Percentiles rank a stretch among this genome's conserved stretches.
These are phyloP conservation scores for Fusarium sp. DNA, from an alignment of 2,329 filamentous ascomycete genomes.

Conservation along the genomic window DNA sequence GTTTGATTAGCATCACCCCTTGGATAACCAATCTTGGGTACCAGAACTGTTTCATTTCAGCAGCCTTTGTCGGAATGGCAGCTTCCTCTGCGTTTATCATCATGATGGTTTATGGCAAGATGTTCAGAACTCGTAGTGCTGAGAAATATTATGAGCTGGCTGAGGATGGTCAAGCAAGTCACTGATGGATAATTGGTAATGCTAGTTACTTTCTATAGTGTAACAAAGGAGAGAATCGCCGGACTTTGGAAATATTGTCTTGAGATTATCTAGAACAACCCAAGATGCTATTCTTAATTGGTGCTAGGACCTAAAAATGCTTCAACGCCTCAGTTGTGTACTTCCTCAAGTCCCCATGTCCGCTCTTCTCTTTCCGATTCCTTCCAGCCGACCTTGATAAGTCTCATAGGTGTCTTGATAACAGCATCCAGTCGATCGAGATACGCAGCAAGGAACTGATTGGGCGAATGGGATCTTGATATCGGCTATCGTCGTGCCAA, in stretches of 20 bases:
- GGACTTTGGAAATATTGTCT: accelerated
- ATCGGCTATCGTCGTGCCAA: background rate
- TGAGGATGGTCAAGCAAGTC: background rate
- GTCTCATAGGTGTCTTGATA: background rate
- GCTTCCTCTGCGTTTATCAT: conserved; percentile 53
- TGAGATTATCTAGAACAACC: background rate
- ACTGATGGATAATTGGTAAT: background rate
- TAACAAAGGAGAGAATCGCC: background rate
- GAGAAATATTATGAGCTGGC: conserved; percentile 16
- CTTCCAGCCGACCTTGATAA: background rate
- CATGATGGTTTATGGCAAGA: conserved; percentile 59
- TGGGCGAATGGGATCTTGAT: background rate
- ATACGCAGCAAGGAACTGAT: background rate
- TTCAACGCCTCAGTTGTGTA: too few species aligned
- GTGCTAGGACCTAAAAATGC: background rate
- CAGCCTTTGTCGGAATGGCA: conserved; percentile 52
- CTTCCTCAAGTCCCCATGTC: background rate
- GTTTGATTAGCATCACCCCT: conserved; percentile 47
- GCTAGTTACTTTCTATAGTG: background rate
- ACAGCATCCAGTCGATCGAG: background rate
- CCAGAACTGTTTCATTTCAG: conserved; percentile 55
- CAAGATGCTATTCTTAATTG: background rate
- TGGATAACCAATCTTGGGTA: conserved; percentile 54
- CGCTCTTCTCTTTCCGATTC: too few species aligned
- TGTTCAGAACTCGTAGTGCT: conserved; percentile 41